Base-by-base conservation (phyloP, 768 basidiomycete genomes). In the Crucibulum laeve region DNA sequence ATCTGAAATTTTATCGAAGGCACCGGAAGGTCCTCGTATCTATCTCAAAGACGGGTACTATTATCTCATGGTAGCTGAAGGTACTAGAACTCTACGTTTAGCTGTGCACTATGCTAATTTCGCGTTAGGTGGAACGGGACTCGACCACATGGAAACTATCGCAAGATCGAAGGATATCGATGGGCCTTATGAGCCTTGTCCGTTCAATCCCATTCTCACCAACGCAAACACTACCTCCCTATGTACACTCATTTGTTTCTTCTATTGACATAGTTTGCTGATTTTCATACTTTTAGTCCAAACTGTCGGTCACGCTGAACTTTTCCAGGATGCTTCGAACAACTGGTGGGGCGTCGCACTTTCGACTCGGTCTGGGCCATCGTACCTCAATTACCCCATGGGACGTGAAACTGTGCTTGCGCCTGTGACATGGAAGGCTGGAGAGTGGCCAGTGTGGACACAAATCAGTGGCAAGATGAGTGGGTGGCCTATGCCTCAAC, bases 261-360 rank as follows among this genome's bases (percentile, higher is more conserved):
- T n/a, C n/a, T n/a, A n/a, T n/a, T n/a, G n/a, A n/a, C n/a, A n/a
- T n/a, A n/a, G n/a, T n/a, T n/a, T n/a, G n/a, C n/a, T n/a, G n/a
- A n/a, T n/a, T n/a, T n/a, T n/a, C n/a, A n/a, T n/a, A n/a, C 15
- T 5, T 30, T 10, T 40, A 63, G 62, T 68, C 35, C 63, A 64
- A 47, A 64, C 65, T 3, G 63, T 68, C 7, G 68, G 68, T 3
- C 68, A 70, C 46, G 58, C 64, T 19, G 68, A 69, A 48, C 33
- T 69, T 4, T 58, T 68, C 39, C 57, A 64, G 40, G 63, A 65
- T 39, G 47, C 35, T 1, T 43, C 48, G 6, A 65, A 64, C 0
- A 54, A 58, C 26, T 67, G 52, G 58, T 62, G 58, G 58, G 49
- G 33, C 25, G 58, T 57, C 17, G 55, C 58, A 2, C 48, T 57